phyloP scores from a whole-genome alignment of 345 rosid genomes.

The Gossypium anomalum region DNA sequence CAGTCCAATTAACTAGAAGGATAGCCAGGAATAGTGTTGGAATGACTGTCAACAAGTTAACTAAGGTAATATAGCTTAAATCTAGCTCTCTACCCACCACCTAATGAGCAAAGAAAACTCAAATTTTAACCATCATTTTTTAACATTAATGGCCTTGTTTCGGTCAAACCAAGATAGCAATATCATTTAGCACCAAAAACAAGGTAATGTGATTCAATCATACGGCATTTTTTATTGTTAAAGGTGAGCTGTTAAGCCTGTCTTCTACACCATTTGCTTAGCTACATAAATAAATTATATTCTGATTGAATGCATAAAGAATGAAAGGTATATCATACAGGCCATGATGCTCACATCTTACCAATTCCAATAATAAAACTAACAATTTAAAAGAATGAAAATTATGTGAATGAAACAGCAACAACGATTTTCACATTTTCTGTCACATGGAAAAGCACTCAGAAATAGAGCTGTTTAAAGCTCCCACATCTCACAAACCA shows the following conservation, averaged over 20 bases:
- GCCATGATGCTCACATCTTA: background rate
- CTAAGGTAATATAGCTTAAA: background rate
- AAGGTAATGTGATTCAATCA: background rate
- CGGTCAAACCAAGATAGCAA: background rate
- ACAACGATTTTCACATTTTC: background rate
- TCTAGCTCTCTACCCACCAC: background rate
- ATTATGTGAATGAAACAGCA: background rate
- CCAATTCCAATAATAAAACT: background rate
- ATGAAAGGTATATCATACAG: slow-evolving; percentile 8
- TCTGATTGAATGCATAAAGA: background rate
- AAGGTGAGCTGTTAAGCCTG: background rate
- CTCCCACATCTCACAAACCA: background rate
- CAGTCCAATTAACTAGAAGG: too few species aligned
- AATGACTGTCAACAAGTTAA: background rate
- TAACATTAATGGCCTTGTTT: too few species aligned
- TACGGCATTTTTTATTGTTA: background rate
- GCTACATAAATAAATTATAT: background rate
- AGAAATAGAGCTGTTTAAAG: background rate
- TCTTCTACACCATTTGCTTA: background rate
- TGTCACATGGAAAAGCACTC: slow-evolving; percentile 6
- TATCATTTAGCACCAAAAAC: background rate
- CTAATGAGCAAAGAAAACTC: background rate
- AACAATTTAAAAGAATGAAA: background rate
- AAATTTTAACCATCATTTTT: too few species aligned
- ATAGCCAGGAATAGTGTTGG: too few species aligned